Base-by-base conservation (phyloP, 495 filamentous ascomycete genomes). In the Penicillium canescens region DNA sequence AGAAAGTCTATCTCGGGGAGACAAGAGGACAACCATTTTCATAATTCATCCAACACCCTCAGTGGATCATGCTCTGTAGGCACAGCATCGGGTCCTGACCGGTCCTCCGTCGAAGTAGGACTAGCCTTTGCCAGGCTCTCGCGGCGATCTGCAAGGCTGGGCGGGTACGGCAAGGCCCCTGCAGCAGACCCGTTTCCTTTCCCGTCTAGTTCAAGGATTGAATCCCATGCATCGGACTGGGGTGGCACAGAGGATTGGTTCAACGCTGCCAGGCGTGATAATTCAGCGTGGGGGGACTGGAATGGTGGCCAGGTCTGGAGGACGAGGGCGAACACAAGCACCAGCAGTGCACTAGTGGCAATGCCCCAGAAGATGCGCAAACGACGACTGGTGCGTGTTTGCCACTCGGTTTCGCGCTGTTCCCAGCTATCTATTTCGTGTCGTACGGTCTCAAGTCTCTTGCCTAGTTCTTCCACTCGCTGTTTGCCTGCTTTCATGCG, bases 391-490 rank as follows among this genome's bases (percentile, higher is more conserved):
- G 85, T 85, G 50, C 76, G 81, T 52, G 83, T 83, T 73, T 90
- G 85, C 85, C 84, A 91, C 61, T 89, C 86, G 35, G 64, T 69
- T 59, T 94, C 90, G 31, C 81, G 78, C 44, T 78, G 78, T 67
- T 90, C 89, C 82, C 87, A 90, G 46, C 73, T 72, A 60, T 89
- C 85, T 38, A 93, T 86, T 49, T 83, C 78, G 43, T 75, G 62
- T 38, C 82, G 72, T 31, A 90, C 87, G 1, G 72, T 69, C 48
- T 87, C 84, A 6, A 96, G 81, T 50, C 90, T 77, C 52, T 75
- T 76, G 51, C 82, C 82, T 36, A 96, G 77, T n/a, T 67, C 66
- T 36, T 82, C 73, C 24, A 91, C 86, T 59, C 77, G 86, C 43
- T 77, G 76, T 44, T 83, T 80, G 11, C 89, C 87, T 0, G 61